Conservation (phyloP, 2,329 filamentous ascomycete genomes). For the Colletotrichum lupini region DNA sequence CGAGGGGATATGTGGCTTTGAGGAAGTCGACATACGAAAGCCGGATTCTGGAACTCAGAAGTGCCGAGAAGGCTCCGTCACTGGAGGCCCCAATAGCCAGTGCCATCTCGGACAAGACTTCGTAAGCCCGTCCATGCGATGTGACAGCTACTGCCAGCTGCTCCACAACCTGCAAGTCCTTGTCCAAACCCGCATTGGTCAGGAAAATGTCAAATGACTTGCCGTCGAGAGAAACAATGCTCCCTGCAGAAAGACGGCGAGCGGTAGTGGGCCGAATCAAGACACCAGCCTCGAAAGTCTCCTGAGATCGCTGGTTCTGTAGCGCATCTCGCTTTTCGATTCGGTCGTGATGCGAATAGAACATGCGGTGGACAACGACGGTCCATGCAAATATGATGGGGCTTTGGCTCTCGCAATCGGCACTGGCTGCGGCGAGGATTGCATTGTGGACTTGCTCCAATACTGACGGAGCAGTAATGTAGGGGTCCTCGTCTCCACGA, state of each 20-base stretch:
- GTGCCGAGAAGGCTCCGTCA: conserved; percentile 59
- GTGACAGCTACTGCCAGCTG: conserved; percentile 61
- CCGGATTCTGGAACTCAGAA: conserved; percentile 73
- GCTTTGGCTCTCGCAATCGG: conserved; percentile 70
- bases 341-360: conserved; percentile 69
- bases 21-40: conserved; percentile 76
- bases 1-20: conserved; percentile 71
- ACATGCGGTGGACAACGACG: conserved; percentile 77
- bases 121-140: conserved; percentile 62
- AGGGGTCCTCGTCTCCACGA: conserved; percentile 57
- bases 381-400: conserved; percentile 87
- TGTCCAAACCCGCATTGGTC: conserved; percentile 59
- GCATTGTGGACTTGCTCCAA: conserved; percentile 79
- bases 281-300: conserved; percentile 64
- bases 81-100: conserved; percentile 56
- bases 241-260: conserved; percentile 69
- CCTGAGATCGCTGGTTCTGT: conserved; percentile 68
- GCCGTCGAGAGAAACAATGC: conserved; percentile 71
- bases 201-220: conserved; percentile 70
- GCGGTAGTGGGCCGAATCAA: conserved; percentile 51
- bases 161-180: conserved; percentile 63
- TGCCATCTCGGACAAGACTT: conserved; percentile 64
- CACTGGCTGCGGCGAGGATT: conserved; percentile 69
- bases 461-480: conserved; percentile 75
- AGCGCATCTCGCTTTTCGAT: conserved; percentile 70